phyloP scores from a whole-genome alignment of 2,329 filamentous ascomycete genomes.

The Paramyrothecium sp. region DNA sequence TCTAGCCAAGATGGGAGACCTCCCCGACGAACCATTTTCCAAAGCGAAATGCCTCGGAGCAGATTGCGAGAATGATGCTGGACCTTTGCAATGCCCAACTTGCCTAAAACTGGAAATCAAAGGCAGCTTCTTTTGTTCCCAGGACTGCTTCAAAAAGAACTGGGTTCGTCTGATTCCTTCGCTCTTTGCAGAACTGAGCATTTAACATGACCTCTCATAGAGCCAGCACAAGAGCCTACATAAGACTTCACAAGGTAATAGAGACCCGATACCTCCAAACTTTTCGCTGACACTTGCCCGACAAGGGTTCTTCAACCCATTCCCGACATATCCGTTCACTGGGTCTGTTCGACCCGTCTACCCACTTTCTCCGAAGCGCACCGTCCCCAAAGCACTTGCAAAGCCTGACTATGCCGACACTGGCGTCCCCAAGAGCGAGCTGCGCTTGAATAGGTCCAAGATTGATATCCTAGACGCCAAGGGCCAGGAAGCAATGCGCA shows the following conservation, averaged over 20 bases:
- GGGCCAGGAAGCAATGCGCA: constrained; percentile 86
- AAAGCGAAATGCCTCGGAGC: constrained; percentile 75
- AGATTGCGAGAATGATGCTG: constrained; percentile 85
- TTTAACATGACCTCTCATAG: constrained; percentile 41
- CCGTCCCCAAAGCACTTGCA: constrained; percentile 75
- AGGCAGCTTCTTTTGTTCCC: constrained; percentile 94
- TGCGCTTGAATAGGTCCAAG: constrained; percentile 70
- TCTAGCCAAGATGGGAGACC: too few species aligned
- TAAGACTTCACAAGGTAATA: constrained; percentile 70
- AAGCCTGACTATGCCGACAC: constrained; percentile 85
- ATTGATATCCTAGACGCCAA: constrained; percentile 78
- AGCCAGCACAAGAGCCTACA: constrained; percentile 68
- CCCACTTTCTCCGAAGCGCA: constrained; percentile 70
- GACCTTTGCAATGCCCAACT: constrained; percentile 86
- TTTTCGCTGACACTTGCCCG: too few species aligned
- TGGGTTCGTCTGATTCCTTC: constrained; percentile 66
- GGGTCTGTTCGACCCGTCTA: constrained; percentile 84
- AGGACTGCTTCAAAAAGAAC: constrained; percentile 98
- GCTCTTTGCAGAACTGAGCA: constrained; percentile 14
- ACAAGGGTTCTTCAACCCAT: constrained; percentile 80
- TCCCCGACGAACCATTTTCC: constrained; percentile 37
- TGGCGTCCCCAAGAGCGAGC: constrained; percentile 67
- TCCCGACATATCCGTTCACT: constrained; percentile 81
- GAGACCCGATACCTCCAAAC: constrained; percentile 71
- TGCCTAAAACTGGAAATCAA: constrained; percentile 85